Evolutionary conservation across 1,139 yeast genomes (phyloP).

Genomic region (Kurtzmaniella quercitrusa): DNA sequence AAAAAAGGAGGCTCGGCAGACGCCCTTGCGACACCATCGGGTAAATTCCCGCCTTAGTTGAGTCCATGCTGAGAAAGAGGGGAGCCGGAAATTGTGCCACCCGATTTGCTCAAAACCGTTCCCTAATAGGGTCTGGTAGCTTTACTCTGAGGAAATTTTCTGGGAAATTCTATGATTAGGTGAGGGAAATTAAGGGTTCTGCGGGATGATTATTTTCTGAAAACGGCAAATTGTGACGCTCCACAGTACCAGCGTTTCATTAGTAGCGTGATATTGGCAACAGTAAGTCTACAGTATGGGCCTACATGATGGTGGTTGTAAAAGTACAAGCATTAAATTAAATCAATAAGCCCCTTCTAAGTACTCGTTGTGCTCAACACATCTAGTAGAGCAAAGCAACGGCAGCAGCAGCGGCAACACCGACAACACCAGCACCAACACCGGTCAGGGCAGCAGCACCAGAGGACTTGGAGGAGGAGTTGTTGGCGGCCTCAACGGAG

Average conservation of each 20-base stretch:
- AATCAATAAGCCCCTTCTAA: not conserved
- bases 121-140: no score
- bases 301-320: not conserved
- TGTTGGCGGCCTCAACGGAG: constrained; percentile 42
- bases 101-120: not conserved
- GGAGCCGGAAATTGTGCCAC: not conserved
- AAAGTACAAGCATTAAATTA: not conserved
- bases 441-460: constrained; percentile 41
- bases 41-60: not conserved
- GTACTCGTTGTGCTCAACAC: not conserved
- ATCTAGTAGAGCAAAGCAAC: constrained; percentile 62
- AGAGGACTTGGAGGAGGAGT: constrained; percentile 24
- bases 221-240: no score
- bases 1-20: not conserved
- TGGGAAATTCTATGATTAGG: no score
- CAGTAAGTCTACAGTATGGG: no score
- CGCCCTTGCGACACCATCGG: not conserved
- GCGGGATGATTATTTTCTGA: no score
- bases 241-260: no score
- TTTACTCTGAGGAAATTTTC: no score
- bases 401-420: constrained; percentile 75
- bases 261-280: no score
- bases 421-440: constrained; percentile 57
- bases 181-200: no score
- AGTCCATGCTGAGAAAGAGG: not conserved